phyloP scores from a whole-genome alignment of 768 basidiomycete genomes.

The Albatrellus ellisii region DNA sequence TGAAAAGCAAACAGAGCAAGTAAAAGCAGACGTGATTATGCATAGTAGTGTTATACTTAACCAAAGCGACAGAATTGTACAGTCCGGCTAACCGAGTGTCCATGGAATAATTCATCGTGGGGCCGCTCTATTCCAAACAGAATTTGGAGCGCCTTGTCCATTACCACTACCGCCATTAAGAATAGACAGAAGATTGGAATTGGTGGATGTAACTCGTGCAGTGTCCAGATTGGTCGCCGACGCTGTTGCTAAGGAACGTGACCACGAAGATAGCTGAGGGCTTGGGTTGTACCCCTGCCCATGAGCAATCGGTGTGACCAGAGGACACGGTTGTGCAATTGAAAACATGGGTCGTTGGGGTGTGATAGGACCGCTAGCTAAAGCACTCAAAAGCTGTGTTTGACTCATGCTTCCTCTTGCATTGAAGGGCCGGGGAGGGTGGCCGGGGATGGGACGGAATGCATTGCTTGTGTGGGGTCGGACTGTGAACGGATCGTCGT shows the following conservation, averaged over 20 bases:
- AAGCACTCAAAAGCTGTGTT: conserved; percentile 31
- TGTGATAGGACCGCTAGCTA: conserved; percentile 24
- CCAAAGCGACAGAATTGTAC: no score
- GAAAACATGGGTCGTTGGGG: no score
- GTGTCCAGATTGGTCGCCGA: neutral
- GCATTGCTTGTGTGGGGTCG: conserved; percentile 26
- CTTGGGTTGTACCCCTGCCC: no score
- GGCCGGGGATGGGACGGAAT: conserved; percentile 16
- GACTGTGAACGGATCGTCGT: conserved; percentile 20
- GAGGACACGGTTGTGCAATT: no score
- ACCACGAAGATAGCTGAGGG: no score
- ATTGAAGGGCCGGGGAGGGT: conserved; percentile 10
- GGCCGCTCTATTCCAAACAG: no score
- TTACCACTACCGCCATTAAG: conserved; percentile 21
- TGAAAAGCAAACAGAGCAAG: neutral
- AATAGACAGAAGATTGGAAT: conserved; percentile 20
- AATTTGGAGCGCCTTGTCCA: no score
- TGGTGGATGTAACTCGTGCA: conserved; percentile 12
- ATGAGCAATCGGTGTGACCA: no score
- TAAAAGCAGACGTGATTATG: no score
- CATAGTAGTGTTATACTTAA: no score
- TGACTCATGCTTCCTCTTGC: conserved; percentile 38
- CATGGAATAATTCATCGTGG: no score
- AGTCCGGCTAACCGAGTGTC: no score
- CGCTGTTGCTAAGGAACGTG: conserved; percentile 1